phyloP scores from a whole-genome alignment of 441 rosid species.

The Hura crepitans region DNA sequence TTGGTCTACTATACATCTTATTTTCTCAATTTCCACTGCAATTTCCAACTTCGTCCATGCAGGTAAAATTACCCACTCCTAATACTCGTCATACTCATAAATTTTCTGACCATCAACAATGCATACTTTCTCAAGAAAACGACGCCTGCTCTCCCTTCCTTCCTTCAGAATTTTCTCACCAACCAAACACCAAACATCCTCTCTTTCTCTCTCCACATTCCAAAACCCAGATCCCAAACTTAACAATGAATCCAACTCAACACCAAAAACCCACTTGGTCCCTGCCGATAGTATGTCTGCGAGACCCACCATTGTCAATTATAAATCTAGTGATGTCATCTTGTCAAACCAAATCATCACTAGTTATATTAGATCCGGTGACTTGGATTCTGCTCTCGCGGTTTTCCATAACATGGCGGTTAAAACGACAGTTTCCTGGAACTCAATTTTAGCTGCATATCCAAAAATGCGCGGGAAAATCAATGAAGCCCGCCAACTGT shows the following conservation, averaged over 20 bases:
- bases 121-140: neutral
- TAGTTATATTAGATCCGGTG: constrained; percentile 45
- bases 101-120: neutral
- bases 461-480: constrained; percentile 38
- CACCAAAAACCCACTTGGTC: constrained; percentile 8
- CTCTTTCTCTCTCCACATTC: constrained; percentile 19
- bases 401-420: constrained; percentile 53
- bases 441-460: constrained; percentile 54
- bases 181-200: constrained; percentile 19
- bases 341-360: constrained; percentile 55
- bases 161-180: neutral
- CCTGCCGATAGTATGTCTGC: constrained; percentile 20
- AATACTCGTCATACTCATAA: too few species aligned
- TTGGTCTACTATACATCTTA: too few species aligned
- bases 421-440: constrained; percentile 65
- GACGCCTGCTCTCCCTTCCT: neutral
- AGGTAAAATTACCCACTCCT: too few species aligned
- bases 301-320: neutral
- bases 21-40: too few species aligned
- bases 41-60: too few species aligned
- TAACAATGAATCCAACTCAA: constrained; percentile 16
- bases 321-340: constrained; percentile 26
- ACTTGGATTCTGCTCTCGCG: constrained; percentile 50
- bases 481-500: constrained; percentile 50
- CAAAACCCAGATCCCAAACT: constrained; percentile 28